Conservation (phyloP, 441 rosid genomes). For the Eutrema salsugineum region DNA sequence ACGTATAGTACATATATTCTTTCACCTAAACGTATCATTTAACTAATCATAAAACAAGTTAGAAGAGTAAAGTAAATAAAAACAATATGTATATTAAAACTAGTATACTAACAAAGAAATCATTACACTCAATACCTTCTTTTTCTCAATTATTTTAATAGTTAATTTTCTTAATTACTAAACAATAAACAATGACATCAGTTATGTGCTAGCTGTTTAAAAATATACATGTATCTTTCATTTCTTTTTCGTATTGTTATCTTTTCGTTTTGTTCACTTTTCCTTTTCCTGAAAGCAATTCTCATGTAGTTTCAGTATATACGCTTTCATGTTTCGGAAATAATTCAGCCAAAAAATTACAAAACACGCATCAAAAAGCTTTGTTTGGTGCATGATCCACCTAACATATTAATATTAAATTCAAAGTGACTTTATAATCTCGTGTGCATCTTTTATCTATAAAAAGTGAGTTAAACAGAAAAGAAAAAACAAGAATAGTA, state of each 20-base stretch:
- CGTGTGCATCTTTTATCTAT: background rate
- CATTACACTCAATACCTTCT: background rate
- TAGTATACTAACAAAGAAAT: background rate
- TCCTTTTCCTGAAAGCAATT: background rate
- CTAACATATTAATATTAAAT: slow-evolving; percentile 4
- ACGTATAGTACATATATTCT: background rate
- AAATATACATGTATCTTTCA: background rate
- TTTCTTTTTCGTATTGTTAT: slow-evolving; percentile 1
- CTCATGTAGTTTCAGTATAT: background rate
- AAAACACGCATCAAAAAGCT: slow-evolving; percentile 23
- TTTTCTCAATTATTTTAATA: background rate
- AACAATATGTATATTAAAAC: background rate
- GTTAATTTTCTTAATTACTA: background rate
- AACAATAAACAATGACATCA: background rate
- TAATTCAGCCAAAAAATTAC: background rate
- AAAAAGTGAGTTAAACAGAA: background rate
- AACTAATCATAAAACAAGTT: background rate
- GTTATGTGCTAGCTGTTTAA: background rate
- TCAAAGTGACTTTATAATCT: background rate
- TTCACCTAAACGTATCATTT: background rate
- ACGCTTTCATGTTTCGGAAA: background rate
- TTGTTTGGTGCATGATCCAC: slow-evolving; percentile 28
- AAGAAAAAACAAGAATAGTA: background rate
- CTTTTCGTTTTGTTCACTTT: slow-evolving; percentile 5
- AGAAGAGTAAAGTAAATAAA: background rate